Percentiles rank a stretch among this genome's conserved stretches.
These are phyloP conservation scores for Fusarium buharicum DNA, from an alignment of 2,329 filamentous ascomycete genomes.

Conservation along the genomic window DNA sequence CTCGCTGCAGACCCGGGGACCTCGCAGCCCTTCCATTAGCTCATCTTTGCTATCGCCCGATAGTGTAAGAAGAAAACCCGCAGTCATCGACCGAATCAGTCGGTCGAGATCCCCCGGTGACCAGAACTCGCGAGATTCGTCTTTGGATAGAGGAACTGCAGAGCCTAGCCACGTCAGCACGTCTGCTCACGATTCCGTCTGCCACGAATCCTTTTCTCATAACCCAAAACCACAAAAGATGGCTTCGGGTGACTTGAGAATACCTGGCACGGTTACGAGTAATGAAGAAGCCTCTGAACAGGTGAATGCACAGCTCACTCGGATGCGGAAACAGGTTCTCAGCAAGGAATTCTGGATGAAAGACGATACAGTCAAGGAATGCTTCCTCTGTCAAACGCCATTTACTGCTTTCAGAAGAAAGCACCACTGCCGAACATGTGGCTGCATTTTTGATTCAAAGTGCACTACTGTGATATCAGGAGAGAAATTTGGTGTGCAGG, in stretches of 20 bases:
- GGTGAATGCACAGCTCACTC: conserved; percentile 70
- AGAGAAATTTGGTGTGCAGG: conserved; percentile 84
- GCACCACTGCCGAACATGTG: conserved; percentile 94
- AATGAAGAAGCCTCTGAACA: conserved; percentile 66
- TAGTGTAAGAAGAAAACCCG: conserved; percentile 57
- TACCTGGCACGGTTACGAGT: conserved; percentile 66
- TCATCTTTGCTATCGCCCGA: conserved; percentile 53
- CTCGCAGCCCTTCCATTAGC: conserved; percentile 49
- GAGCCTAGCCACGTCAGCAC: conserved; percentile 68
- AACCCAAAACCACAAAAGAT: conserved; percentile 58
- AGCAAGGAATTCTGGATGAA: conserved; percentile 99
- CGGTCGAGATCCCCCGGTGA: conserved; percentile 56
- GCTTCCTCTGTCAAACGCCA: conserved; percentile 88
- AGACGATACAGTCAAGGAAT: conserved; percentile 97
- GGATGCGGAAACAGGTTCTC: conserved; percentile 85
- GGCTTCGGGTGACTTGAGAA: conserved; percentile 59
- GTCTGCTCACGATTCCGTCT: conserved; percentile 67
- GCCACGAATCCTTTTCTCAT: conserved; percentile 66
- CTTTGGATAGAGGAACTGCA: conserved; percentile 65
- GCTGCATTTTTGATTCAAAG: conserved; percentile 98
- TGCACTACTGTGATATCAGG: conserved; percentile 94
- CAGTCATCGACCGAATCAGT: conserved; percentile 66
- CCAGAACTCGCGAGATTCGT: conserved; percentile 66
- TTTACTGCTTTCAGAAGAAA: conserved; percentile 96
- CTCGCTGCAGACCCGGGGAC: conserved; percentile 50